phyloP scores from a whole-genome alignment of 768 basidiomycete genomes.

The Pleurotus citrinopileatus region DNA sequence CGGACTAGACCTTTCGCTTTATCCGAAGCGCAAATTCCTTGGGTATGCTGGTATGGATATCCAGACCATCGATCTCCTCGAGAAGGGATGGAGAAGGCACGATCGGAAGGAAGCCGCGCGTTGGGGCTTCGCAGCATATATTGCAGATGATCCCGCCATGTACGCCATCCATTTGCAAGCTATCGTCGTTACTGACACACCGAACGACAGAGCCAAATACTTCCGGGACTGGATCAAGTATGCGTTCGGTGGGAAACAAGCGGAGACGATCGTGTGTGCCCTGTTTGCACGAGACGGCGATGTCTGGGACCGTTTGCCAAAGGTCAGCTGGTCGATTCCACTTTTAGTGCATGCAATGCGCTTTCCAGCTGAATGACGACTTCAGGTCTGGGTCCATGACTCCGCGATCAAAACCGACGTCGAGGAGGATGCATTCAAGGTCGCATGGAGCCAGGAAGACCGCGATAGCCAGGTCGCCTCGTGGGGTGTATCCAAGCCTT shows the following conservation, averaged over 20 bases:
- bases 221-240: background rate
- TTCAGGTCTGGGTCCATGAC: background rate
- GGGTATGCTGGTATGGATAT: background rate
- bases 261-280: background rate
- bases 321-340: background rate
- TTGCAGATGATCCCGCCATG: background rate
- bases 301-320: background rate
- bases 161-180: background rate
- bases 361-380: no score
- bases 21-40: background rate
- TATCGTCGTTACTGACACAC: background rate
- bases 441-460: background rate
- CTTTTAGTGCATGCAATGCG: no score
- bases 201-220: background rate
- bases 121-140: background rate
- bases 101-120: background rate
- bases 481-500: background rate
- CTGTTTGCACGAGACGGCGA: background rate
- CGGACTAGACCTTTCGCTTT: background rate
- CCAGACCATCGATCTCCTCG: background rate
- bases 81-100: background rate
- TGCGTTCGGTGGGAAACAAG: background rate
- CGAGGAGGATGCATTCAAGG: background rate
- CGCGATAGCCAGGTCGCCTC: background rate
- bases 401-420: background rate